phyloP scores from a whole-genome alignment of 495 filamentous ascomycete species.

The Rostrohypoxylon terebratum region DNA sequence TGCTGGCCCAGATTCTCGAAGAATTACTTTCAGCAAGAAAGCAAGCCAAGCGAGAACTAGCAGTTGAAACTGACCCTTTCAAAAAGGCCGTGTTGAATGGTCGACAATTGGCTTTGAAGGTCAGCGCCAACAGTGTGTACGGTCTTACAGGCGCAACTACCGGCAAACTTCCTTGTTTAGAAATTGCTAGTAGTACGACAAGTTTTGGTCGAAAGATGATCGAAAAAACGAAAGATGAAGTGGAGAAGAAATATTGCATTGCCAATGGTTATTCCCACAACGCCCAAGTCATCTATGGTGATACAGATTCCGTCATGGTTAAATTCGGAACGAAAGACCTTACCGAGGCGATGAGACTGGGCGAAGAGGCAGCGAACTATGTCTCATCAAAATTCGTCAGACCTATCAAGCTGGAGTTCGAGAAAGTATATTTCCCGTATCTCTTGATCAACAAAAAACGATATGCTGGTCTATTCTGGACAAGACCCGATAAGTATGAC shows the following conservation, averaged over 20 bases:
- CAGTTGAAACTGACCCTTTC: constrained; percentile 92
- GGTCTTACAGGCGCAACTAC: constrained; percentile 96
- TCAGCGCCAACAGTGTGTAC: constrained; percentile 98
- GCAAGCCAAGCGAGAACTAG: constrained; percentile 90
- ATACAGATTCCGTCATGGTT: constrained; percentile 99
- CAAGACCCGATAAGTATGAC: constrained; percentile 91
- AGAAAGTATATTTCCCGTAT: constrained; percentile 99
- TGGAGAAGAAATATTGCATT: constrained; percentile 88
- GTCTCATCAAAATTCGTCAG: constrained; percentile 93
- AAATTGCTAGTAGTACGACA: constrained; percentile 96
- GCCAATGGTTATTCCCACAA: constrained; percentile 94
- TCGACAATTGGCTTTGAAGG: constrained; percentile 94
- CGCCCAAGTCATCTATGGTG: constrained; percentile 96
- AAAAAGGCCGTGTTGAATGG: constrained; percentile 98
- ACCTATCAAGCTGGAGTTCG: constrained; percentile 98
- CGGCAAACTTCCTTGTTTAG: constrained; percentile 93
- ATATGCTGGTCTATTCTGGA: constrained; percentile 98
- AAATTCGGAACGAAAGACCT: constrained; percentile 93
- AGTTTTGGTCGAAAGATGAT: constrained; percentile 98
- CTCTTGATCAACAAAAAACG: constrained; percentile 99
- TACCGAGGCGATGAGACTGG: constrained; percentile 90
- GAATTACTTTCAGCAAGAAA: constrained; percentile 91
- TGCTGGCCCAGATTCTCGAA: constrained; percentile 94
- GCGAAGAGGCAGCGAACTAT: constrained; percentile 85
- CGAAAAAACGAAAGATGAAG: constrained; percentile 93